Evolutionary conservation across 2,329 filamentous ascomycete species (phyloP), one percentile per base, ranked within the genome.

Genomic region (Ophiocordyceps camponoti-rufipedis): DNA sequence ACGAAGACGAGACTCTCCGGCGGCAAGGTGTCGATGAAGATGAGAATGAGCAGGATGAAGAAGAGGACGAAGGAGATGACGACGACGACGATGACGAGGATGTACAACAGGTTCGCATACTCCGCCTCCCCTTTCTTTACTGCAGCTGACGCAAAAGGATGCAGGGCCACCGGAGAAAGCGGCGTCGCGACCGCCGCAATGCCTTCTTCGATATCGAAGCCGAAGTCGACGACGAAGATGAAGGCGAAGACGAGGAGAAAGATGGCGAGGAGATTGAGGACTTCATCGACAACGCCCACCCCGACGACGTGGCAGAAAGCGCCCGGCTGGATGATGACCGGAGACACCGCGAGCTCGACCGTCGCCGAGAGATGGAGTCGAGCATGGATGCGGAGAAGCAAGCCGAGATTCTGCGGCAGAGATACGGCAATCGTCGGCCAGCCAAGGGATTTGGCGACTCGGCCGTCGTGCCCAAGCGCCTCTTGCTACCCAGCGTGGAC

Each of bases 141-240:
- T 11, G 18, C 11, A 9, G 42, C 53, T 58, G 28, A 58, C 51
- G 61, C 58, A 57, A 44, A 44, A 23, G 12, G 28, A 35, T 32
- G 39, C 47, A 77, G 74, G 67, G 71, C 47, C 74, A 85, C 57
- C 84, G 85, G 47, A 76, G 82, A 55, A 96, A 96, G 64, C 83
- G 88, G 47, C 81, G 80, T 61, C 78, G 77, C 60, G 78, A 83
- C 52, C 74, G 75, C 51, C 78, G 85, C 51, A 85, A 85, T 54
- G 80, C 82, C 56, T 95, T 95, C 76, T 80, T 98, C 66, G 91
- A 98, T 78, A 85, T 89, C 57, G 91, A 98, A 71, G 91, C 91
- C 61, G 91, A 95, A 66, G 91, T 98, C 54, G 91, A 96, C 58
- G 91, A 94, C 51, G 87, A 94, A 55, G 87, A 94, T 54, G 84